Evolutionary conservation across 768 basidiomycete species (phyloP).

Genomic region (Leccinum truebloodii): DNA sequence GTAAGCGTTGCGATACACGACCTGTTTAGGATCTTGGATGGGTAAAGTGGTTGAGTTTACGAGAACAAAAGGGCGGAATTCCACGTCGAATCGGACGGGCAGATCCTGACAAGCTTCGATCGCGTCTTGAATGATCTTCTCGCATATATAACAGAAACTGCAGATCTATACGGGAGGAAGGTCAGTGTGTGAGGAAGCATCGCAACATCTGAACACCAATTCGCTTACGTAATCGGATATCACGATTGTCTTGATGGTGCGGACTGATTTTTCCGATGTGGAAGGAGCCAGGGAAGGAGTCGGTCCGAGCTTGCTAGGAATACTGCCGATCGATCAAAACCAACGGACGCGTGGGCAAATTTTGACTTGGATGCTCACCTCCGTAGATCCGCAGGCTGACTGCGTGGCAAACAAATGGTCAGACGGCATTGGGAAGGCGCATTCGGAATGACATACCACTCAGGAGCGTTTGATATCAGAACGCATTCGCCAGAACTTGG

Average conservation of each 20-base stretch:
- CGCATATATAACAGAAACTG: slow-evolving; percentile 39
- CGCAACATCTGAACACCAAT: neutral
- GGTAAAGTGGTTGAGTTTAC: slow-evolving; percentile 10
- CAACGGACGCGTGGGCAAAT: neutral
- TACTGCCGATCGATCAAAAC: slow-evolving; percentile 10
- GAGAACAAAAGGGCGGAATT: slow-evolving; percentile 34
- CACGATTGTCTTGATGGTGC: slow-evolving; percentile 33
- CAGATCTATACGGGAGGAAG: slow-evolving; percentile 26
- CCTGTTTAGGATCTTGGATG: neutral
- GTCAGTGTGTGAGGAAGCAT: neutral
- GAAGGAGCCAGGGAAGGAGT: neutral
- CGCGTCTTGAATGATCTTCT: slow-evolving; percentile 35
- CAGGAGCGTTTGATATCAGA: neutral
- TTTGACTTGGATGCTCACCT: slow-evolving; percentile 13
- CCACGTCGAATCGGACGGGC: slow-evolving; percentile 33
- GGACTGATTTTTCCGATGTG: slow-evolving; percentile 15
- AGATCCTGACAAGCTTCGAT: slow-evolving; percentile 34
- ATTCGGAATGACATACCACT: slow-evolving; percentile 11
- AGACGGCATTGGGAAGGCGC: neutral
- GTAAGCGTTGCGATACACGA: slow-evolving; percentile 22
- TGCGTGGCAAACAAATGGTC: neutral
- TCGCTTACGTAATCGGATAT: slow-evolving; percentile 34
- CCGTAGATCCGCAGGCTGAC: slow-evolving; percentile 13
- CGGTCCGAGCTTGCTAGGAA: slow-evolving; percentile 20
- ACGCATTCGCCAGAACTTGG: neutral